These are phyloP conservation scores for Rostrohypoxylon terebratum DNA, from an alignment of 495 filamentous ascomycete genomes.

Conservation along the genomic window DNA sequence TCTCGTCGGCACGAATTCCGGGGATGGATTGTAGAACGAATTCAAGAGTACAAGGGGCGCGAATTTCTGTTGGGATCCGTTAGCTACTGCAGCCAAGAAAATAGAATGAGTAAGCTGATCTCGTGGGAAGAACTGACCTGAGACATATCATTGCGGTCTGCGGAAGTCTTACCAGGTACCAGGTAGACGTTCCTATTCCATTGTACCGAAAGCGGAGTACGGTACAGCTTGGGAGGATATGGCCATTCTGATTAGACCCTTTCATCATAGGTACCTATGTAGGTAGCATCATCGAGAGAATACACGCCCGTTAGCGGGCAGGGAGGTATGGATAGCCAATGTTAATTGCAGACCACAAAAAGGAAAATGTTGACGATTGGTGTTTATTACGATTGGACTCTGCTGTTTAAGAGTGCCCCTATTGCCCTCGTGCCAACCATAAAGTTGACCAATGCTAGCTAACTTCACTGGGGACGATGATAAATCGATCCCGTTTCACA, in stretches of 20 bases:
- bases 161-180: neutral
- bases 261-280: no score
- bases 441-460: conserved; percentile 1
- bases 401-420: conserved; percentile 8
- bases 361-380: conserved; percentile 2
- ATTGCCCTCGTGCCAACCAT: neutral
- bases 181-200: neutral
- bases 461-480: neutral
- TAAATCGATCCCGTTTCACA: conserved; percentile 19
- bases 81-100: neutral
- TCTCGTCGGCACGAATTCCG: neutral
- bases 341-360: neutral
- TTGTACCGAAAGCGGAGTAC: conserved; percentile 6
- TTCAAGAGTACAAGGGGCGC: neutral
- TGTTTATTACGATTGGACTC: conserved; percentile 27
- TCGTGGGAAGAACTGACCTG: neutral
- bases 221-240: neutral
- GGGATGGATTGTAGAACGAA: neutral
- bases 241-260: neutral
- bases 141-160: neutral
- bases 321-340: neutral
- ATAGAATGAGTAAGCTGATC: neutral
- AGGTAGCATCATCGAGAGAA: conserved; percentile 5
- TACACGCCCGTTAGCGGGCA: neutral
- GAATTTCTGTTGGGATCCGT: neutral